Base-by-base conservation (phyloP, 225 moss, liverwort and hornwort genomes). In the Rhytidiadelphus loreus region DNA sequence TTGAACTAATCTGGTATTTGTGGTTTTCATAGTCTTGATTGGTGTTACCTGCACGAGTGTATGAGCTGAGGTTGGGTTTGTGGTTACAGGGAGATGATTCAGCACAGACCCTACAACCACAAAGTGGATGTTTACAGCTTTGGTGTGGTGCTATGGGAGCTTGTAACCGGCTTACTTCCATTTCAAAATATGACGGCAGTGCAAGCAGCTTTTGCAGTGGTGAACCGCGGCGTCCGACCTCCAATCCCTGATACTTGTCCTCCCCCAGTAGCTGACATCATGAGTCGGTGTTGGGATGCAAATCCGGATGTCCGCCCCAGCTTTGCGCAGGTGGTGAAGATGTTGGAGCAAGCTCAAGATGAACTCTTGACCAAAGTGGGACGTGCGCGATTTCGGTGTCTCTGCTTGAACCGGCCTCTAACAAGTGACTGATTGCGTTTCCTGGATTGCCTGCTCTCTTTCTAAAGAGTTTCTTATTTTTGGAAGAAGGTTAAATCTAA, bases 41-140 rank as follows among this genome's bases (percentile, higher is more conserved):
- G 61, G 69, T 70, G 39, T 78, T 58, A 13, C 61, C 63, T 39
- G 41, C 56, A 73, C 80, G 77, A 60, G 10, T 81, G 30, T 37
- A 33, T 23, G 81, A 57, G 29, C 89, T 92, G 56, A 92, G 52
- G 64, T 35, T 37, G 17, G 35, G 41, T 70, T 87, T 84, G 64
- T 77, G 79, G 63, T 82, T 88, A 79, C 99, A 99, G 99, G 90
- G 99, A 99, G 92, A 99, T 97, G 97, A 99, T 99, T 63, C 99
- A 97, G 92, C 99, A 96, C 92, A 95, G 96, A 91, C 96, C 94
- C 29, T 99, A 99, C 90, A 99, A 39, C 46, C 96, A 97, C 91
- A 99, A 99, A 96, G 99, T 99, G 92, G 99, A 99, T 86, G 99
- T 99, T 52, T 99, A 99, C 96, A 99, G 99, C 94, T 99, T 99